Evolutionary conservation across 75 land plant genomes (phyloP), one percentile per base, ranked within the genome.

Genomic region (Pseudotsuga menziesii): DNA sequence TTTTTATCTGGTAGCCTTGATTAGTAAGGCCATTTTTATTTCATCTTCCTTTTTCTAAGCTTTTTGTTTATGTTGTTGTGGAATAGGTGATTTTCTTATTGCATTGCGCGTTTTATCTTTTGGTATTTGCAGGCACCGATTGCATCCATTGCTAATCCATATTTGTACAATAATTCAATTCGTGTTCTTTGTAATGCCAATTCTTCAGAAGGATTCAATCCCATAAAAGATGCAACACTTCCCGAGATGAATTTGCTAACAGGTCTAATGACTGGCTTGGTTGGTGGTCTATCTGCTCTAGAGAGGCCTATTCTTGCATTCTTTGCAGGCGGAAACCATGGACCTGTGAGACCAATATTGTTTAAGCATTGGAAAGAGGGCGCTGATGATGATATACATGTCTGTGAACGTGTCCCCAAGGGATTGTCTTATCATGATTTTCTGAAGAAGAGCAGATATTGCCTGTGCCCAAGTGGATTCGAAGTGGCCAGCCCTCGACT

Each of bases 131-230:
- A 87, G 91, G 91, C 84, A 14, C 91, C 89, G 29, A 52, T 75
- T 35, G 54, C 78, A 13, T 82, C 87, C 59, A 69, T 36, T 4
- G 81, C 32, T 4, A 60, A 84, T 26, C 80, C 82, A 36, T 67
- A 76, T 29, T 61, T 89, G 27, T 67, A 63, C 22, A 80, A 77
- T 41, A 82, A 78, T 15, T 72, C 91, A 16, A 90, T 90, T 4
- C 79, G 91, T 41, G 89, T 83, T 23, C 80, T 90, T 1, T 90
- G 91, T 78, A 90, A 90, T 72, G 91, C 91, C 4, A 87, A 90
- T 61, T 77, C 75, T 35, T 90, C 91, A 14, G 89, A 90, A 72
- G 89, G 91, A 23, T 87, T 89, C 67, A 80, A 73, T 4, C 89
- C 89, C 1, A 44, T 66, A 29, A 92, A 85, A 75, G 94, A 92